phyloP scores from a whole-genome alignment of 805 yeast genomes.

The Candida saitoana region DNA sequence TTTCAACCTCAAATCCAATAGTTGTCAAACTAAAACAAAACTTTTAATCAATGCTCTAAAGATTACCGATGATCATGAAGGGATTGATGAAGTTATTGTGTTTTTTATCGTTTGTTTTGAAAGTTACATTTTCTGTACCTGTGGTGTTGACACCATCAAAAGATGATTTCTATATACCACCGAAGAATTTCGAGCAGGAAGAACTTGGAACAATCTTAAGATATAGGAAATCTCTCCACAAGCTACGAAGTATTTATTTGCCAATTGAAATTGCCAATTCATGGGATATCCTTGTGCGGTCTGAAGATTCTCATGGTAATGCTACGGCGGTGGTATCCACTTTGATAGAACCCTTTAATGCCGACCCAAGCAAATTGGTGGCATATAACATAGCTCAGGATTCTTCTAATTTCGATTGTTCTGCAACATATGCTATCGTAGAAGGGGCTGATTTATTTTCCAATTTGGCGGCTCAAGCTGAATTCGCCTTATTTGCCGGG shows the following conservation, averaged over 20 bases:
- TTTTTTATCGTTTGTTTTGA: background rate
- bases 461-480: slow-evolving; percentile 13
- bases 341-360: slow-evolving; percentile 26
- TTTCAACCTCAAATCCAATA: background rate
- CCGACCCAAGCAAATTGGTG: slow-evolving; percentile 21
- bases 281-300: slow-evolving; percentile 21
- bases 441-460: slow-evolving; percentile 10
- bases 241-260: slow-evolving; percentile 14
- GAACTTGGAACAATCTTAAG: slow-evolving; percentile 22
- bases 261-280: slow-evolving; percentile 18
- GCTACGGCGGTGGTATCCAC: slow-evolving; percentile 24
- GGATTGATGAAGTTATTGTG: too few relatives aligned
- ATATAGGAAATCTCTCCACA: slow-evolving; percentile 17
- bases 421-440: slow-evolving; percentile 23
- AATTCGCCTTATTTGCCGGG: slow-evolving; percentile 15
- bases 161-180: slow-evolving; percentile 24
- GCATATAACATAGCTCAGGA: slow-evolving; percentile 29
- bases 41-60: too few relatives aligned
- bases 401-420: slow-evolving; percentile 22
- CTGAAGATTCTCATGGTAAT: slow-evolving; percentile 22
- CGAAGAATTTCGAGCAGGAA: slow-evolving; percentile 17
- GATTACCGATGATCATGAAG: too few relatives aligned
- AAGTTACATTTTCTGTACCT: background rate
- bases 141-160: slow-evolving; percentile 10
- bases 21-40: background rate